Evolutionary conservation across 2,329 filamentous ascomycete species (phyloP).

Genomic region (Phaeosphaeria sp.): DNA sequence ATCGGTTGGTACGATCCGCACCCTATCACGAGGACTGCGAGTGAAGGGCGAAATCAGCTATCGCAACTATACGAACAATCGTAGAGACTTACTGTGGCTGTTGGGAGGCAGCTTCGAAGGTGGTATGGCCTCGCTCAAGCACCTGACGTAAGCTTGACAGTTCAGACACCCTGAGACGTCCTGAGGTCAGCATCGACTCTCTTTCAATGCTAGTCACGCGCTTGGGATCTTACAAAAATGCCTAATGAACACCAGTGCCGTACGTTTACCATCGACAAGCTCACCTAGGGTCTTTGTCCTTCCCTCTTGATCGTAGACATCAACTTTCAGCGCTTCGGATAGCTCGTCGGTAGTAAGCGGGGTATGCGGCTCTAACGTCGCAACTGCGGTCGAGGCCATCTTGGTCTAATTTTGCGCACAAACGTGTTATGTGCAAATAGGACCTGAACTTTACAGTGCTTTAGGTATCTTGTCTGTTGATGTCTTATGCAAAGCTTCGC

Average conservation of each 20-base stretch:
- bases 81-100: conserved; percentile 21
- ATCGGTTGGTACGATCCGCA: conserved; percentile 36
- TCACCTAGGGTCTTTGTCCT: conserved; percentile 17
- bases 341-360: conserved; percentile 15
- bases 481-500: too few relatives aligned
- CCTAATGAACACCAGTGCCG: conserved; percentile 25
- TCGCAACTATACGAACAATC: neutral
- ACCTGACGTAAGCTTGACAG: conserved; percentile 30
- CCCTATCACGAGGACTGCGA: conserved; percentile 27
- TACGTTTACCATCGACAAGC: conserved; percentile 20
- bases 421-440: neutral
- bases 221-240: conserved; percentile 25
- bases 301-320: conserved; percentile 26
- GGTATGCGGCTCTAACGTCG: neutral
- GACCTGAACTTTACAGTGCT: neutral
- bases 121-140: conserved; percentile 25
- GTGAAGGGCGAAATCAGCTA: neutral
- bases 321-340: conserved; percentile 15
- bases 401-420: neutral
- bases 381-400: neutral
- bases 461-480: too few relatives aligned
- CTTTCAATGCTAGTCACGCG: too few relatives aligned
- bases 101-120: conserved; percentile 21
- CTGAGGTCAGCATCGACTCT: neutral
- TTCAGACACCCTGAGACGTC: conserved; percentile 32